phyloP scores from a whole-genome alignment of 495 filamentous ascomycete species.

The Aspergillus heteromorphus region DNA sequence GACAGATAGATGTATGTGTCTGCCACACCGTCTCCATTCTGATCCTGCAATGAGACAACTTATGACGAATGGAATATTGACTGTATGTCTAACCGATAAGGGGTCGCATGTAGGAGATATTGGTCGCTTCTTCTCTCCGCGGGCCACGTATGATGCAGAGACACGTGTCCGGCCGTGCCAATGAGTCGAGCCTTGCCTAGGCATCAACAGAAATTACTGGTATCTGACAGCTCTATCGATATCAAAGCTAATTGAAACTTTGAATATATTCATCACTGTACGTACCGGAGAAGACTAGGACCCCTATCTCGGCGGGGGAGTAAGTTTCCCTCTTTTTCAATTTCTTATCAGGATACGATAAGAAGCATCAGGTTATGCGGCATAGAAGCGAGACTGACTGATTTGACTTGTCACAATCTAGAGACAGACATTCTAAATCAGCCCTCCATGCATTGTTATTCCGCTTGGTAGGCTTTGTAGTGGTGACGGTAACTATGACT shows the following conservation, averaged over 20 bases:
- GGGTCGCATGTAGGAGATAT: background rate
- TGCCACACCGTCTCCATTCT: background rate
- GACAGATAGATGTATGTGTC: background rate
- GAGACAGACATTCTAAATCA: background rate
- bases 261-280: background rate
- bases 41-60: background rate
- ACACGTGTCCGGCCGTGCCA: background rate
- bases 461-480: background rate
- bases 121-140: background rate
- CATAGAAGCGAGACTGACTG: background rate
- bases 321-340: background rate
- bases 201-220: background rate
- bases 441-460: background rate
- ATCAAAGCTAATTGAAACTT: background rate
- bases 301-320: background rate
- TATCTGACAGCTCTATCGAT: background rate
- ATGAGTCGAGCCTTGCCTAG: background rate
- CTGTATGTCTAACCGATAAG: background rate
- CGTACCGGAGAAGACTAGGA: background rate
- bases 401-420: background rate
- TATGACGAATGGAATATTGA: background rate
- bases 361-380: background rate
- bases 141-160: background rate
- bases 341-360: background rate
- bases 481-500: background rate